Evolutionary conservation across 495 filamentous ascomycete genomes (phyloP).

Genomic region (Xylaria telfairii): DNA sequence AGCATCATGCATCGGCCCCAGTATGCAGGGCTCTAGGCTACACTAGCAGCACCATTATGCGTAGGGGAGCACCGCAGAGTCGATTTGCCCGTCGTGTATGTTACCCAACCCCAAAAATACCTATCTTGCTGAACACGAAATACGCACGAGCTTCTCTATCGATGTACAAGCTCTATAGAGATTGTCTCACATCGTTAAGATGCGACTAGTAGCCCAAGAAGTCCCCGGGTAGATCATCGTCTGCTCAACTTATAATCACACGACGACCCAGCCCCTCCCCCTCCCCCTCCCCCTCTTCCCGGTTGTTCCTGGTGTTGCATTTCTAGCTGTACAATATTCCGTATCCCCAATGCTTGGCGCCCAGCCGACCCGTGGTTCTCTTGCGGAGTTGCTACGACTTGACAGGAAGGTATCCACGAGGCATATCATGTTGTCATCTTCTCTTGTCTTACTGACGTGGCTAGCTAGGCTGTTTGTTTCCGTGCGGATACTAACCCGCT

Average conservation of each 20-base stretch:
- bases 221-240: background rate
- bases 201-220: background rate
- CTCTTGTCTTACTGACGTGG: conserved; percentile 23
- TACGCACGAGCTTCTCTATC: background rate
- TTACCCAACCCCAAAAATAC: conserved; percentile 4
- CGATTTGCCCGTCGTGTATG: background rate
- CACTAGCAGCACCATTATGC: conserved; percentile 1
- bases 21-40: conserved; percentile 1
- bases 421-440: background rate
- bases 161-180: background rate
- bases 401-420: conserved; percentile 24
- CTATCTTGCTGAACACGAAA: background rate
- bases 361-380: conserved; percentile 21
- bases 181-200: background rate
- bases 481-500: background rate
- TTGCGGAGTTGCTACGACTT: conserved; percentile 18
- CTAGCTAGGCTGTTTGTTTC: background rate
- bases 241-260: background rate
- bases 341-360: conserved; percentile 21
- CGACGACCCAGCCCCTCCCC: background rate
- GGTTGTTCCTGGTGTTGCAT: conserved; percentile 13
- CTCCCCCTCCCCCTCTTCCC: background rate
- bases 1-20: conserved; percentile 4
- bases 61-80: background rate
- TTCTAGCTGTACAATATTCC: conserved; percentile 19